phyloP scores from a whole-genome alignment of 169 alveolate genomes.

The Neospora caninum region DNA sequence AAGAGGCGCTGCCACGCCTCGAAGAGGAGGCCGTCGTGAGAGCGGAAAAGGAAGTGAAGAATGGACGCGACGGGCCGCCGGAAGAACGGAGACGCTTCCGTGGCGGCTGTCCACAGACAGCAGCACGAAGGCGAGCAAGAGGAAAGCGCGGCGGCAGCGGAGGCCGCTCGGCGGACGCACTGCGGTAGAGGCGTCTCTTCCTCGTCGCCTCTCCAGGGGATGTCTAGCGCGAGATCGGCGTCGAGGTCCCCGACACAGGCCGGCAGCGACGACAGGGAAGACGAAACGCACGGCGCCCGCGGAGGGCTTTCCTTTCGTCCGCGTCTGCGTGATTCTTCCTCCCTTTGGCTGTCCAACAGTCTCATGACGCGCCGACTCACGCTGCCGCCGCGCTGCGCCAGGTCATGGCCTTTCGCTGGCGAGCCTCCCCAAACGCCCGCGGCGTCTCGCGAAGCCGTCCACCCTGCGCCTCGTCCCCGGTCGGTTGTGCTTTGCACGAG shows the following conservation, averaged over 20 bases:
- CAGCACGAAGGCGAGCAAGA: background rate
- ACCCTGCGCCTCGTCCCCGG: background rate
- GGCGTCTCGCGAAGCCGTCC: background rate
- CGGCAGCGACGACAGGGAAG: background rate
- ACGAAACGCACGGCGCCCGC: background rate
- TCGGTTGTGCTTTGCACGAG: background rate
- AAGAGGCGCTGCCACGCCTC: background rate
- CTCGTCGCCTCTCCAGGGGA: background rate
- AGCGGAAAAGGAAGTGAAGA: background rate
- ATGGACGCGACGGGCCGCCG: constrained; percentile 8
- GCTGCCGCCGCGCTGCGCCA: background rate
- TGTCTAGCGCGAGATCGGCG: background rate
- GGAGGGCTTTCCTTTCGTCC: background rate
- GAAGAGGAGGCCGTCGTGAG: background rate
- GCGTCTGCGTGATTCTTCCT: background rate
- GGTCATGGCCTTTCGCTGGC: background rate
- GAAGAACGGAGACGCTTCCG: background rate
- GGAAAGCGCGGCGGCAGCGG: background rate
- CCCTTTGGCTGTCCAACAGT: background rate
- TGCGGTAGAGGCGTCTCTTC: background rate
- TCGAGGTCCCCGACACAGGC: background rate
- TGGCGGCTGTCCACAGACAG: constrained; percentile 12
- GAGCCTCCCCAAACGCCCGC: background rate
- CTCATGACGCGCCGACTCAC: background rate
- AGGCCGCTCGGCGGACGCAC: background rate